phyloP scores from a whole-genome alignment of 257 asterid species.

The Leptodermis oblonga region DNA sequence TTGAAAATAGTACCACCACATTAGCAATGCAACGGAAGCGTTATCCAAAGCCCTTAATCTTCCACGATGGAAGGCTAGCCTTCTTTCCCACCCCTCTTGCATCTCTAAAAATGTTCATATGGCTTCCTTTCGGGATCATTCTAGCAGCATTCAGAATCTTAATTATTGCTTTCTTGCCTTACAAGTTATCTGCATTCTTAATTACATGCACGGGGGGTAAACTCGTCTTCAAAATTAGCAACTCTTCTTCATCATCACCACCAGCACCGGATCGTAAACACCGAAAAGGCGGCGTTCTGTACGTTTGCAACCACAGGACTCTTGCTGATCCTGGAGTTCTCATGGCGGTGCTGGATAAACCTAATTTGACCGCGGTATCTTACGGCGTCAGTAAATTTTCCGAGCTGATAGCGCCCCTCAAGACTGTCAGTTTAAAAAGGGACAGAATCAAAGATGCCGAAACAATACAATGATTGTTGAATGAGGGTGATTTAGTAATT shows the following conservation, averaged over 20 bases:
- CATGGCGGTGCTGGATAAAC: constrained; percentile 22
- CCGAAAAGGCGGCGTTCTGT: constrained; percentile 29
- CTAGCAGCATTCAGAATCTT: constrained; percentile 7
- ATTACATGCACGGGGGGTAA: neutral
- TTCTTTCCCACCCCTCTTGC: constrained; percentile 22
- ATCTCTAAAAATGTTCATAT: constrained; percentile 18
- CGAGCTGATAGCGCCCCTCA: constrained; percentile 38
- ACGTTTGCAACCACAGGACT: constrained; percentile 48
- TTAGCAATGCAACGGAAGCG: constrained; percentile 13
- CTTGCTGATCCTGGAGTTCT: constrained; percentile 41
- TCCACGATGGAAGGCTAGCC: constrained; percentile 26
- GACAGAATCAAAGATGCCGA: constrained; percentile 35
- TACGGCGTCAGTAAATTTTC: constrained; percentile 47
- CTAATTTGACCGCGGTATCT: constrained; percentile 40
- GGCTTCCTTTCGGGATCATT: constrained; percentile 17
- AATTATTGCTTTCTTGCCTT: constrained; percentile 1
- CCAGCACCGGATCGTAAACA: neutral
- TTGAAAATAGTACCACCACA: neutral
- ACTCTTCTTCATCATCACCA: neutral
- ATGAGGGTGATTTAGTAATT: constrained; percentile 38
- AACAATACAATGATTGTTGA: constrained; percentile 30
- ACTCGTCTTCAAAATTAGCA: neutral
- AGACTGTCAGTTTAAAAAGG: constrained; percentile 36
- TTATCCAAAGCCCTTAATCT: constrained; percentile 21
- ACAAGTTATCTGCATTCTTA: neutral